These are phyloP conservation scores for Dendrobium nobile DNA, from an alignment of 106 monocot species.

Conservation along the genomic window DNA sequence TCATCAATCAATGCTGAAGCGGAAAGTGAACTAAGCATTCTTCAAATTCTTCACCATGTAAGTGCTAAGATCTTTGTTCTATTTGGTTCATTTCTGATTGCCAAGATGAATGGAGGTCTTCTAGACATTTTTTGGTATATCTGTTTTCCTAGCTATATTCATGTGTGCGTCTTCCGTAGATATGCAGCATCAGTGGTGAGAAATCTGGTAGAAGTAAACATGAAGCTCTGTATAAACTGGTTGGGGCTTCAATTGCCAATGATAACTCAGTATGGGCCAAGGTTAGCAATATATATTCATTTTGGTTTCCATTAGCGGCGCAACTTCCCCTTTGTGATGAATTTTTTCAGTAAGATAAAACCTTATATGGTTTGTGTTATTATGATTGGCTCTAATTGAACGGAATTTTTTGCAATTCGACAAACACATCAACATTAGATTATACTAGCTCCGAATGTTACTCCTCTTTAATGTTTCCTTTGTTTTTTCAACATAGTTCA, in stretches of 20 bases:
- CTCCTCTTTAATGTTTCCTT: not conserved
- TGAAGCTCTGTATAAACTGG: constrained; percentile 65
- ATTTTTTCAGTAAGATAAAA: no score
- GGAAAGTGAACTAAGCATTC: constrained; percentile 66
- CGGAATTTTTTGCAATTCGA: not conserved
- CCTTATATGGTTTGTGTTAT: no score
- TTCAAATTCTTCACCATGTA: constrained; percentile 88
- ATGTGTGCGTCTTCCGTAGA: constrained; percentile 70
- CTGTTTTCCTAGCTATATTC: constrained; percentile 19
- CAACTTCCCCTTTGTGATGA: no score
- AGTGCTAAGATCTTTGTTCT: not conserved
- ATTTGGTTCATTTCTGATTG: not conserved
- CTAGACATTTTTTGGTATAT: no score
- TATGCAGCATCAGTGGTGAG: constrained; percentile 56
- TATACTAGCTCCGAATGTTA: not conserved
- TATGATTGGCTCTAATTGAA: not conserved
- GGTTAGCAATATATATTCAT: constrained; percentile 39
- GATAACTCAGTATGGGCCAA: constrained; percentile 86
- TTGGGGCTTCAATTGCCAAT: constrained; percentile 59
- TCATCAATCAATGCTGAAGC: constrained; percentile 22
- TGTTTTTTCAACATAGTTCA: not conserved
- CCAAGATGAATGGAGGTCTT: no score
- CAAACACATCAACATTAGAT: not conserved
- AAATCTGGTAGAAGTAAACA: constrained; percentile 45
- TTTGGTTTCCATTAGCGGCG: no score